A percentile compares a stretch with the other conserved stretches of the same genome.
These are phyloP conservation scores for Tricladium varicosporioides DNA, from an alignment of 2,329 filamentous ascomycete species.

Conservation along the genomic window DNA sequence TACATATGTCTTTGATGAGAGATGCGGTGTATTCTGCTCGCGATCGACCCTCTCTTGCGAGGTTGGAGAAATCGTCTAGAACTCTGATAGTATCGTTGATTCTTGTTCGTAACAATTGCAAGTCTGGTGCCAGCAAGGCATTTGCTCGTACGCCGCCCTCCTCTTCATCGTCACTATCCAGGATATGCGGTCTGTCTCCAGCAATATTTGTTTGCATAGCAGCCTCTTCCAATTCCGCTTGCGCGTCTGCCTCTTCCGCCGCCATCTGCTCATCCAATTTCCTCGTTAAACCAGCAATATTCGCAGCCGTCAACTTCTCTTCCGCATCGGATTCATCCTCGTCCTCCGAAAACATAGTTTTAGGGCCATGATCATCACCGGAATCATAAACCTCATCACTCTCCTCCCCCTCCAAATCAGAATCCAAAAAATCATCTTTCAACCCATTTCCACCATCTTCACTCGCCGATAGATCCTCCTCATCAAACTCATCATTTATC, in stretches of 20 bases:
- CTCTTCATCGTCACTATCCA: slow-evolving; percentile 57
- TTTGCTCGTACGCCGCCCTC: slow-evolving; percentile 57
- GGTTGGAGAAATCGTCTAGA: slow-evolving; percentile 80
- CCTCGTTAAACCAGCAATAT: slow-evolving; percentile 87
- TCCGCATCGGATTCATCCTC: slow-evolving; percentile 85
- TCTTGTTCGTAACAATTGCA: slow-evolving; percentile 82
- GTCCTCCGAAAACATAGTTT: slow-evolving; percentile 91
- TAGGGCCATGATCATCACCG: slow-evolving; percentile 54
- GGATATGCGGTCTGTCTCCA: slow-evolving; percentile 67
- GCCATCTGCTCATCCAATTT: slow-evolving; percentile 78
- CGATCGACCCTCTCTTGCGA: slow-evolving; percentile 77
- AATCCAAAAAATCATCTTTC: slow-evolving; percentile 57
- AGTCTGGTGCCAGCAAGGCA: slow-evolving; percentile 75
- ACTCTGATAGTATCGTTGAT: slow-evolving; percentile 94
- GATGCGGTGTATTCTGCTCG: slow-evolving; percentile 85
- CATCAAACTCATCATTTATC: slow-evolving; percentile 43
- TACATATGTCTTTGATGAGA: slow-evolving; percentile 86
- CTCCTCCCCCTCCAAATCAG: slow-evolving; percentile 20
- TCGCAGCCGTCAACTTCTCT: slow-evolving; percentile 89
- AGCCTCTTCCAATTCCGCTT: slow-evolving; percentile 80
- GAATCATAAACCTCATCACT: slow-evolving; percentile 39
- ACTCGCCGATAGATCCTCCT: slow-evolving; percentile 30
- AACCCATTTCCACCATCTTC: slow-evolving; percentile 37
- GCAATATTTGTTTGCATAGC: slow-evolving; percentile 93
- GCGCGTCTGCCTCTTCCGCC: slow-evolving; percentile 76